Percentiles rank a stretch among this genome's conserved stretches.
These are phyloP conservation scores for Paracoccidioides lutzii DNA, from an alignment of 2,329 filamentous ascomycete species.

Conservation along the genomic window DNA sequence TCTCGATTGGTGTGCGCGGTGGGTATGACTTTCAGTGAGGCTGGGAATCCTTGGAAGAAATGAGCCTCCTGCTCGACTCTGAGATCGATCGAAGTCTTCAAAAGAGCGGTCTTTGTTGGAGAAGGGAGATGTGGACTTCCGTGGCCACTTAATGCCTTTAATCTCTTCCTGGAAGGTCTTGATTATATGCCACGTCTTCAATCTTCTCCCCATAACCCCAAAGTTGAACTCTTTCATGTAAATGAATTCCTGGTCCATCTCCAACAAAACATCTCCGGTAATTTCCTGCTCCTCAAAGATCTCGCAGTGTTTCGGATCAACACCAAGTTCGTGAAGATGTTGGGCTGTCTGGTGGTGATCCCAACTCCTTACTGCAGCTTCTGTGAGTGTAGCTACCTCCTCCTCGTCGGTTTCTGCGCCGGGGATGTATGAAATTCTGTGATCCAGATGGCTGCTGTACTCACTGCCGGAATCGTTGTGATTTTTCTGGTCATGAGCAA, in stretches of 20 bases:
- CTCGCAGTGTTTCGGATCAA: conserved; percentile 82
- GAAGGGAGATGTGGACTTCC: conserved; percentile 27
- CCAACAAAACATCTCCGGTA: conserved; percentile 77
- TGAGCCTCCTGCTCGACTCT: conserved; percentile 26
- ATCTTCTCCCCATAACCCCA: conserved; percentile 72
- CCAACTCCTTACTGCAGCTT: conserved; percentile 68
- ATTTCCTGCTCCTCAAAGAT: conserved; percentile 96
- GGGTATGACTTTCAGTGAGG: conserved; percentile 17
- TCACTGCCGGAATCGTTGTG: conserved; percentile 74
- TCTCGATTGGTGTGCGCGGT: conserved; percentile 5
- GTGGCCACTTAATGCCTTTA: conserved; percentile 42
- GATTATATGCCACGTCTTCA: conserved; percentile 96
- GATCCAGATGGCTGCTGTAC: conserved; percentile 67
- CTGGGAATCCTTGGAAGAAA: conserved; percentile 34
- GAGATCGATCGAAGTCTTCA: conserved; percentile 33
- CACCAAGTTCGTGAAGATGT: conserved; percentile 70
- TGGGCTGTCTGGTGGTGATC: conserved; percentile 70
- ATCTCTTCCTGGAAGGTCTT: conserved; percentile 83
- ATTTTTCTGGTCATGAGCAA: conserved; percentile 34
- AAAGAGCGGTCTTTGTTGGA: conserved; percentile 29
- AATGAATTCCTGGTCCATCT: conserved; percentile 89
- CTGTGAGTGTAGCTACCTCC: conserved; percentile 56
- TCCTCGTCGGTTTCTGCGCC: conserved; percentile 80
- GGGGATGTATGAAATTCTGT: conserved; percentile 78
- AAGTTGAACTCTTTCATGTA: conserved; percentile 94